Percentiles rank a stretch among this genome's conserved stretches.
These are phyloP conservation scores for Candida hispaniensis DNA, from an alignment of 805 yeast genomes.

Conservation along the genomic window DNA sequence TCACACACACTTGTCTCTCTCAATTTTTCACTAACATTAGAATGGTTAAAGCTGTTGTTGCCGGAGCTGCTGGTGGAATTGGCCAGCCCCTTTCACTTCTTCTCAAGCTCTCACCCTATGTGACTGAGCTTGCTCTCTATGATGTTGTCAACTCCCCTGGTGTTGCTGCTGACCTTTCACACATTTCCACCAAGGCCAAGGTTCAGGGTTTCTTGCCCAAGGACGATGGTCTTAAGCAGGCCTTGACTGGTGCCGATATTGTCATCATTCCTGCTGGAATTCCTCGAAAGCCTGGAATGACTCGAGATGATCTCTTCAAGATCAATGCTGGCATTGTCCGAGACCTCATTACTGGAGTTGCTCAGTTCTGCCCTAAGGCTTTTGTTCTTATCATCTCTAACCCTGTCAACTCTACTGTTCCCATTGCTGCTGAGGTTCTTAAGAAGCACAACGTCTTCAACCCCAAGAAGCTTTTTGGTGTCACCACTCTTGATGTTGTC, in stretches of 20 bases:
- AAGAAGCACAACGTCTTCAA: conserved; percentile 78
- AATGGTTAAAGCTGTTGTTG: conserved; percentile 59
- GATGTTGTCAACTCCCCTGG: conserved; percentile 91
- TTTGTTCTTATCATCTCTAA: conserved; percentile 73
- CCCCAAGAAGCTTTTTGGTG: conserved; percentile 90
- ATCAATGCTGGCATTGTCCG: conserved; percentile 93
- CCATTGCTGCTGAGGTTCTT: conserved; percentile 88
- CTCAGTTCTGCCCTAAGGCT: conserved; percentile 76
- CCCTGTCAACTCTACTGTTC: conserved; percentile 97
- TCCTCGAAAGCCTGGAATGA: conserved; percentile 98
- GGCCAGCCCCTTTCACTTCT: conserved; percentile 82
- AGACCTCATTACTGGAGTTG: conserved; percentile 79
- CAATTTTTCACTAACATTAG: not conserved
- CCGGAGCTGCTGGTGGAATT: conserved; percentile 96
- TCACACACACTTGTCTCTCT: not conserved
- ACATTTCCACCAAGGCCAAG: conserved; percentile 82
- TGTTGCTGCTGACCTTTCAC: conserved; percentile 93
- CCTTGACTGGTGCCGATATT: conserved; percentile 61
- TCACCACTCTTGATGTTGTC: conserved; percentile 85
- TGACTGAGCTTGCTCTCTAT: conserved; percentile 74
- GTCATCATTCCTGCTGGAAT: conserved; percentile 96
- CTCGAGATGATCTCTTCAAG: conserved; percentile 93
- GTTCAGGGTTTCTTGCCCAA: conserved; percentile 86
- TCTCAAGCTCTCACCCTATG: conserved; percentile 79
- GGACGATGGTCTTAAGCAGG: conserved; percentile 49